These are phyloP conservation scores for Pseudozyma sp. DNA, from an alignment of 1,284 basidiomycete species.

Conservation along the genomic window DNA sequence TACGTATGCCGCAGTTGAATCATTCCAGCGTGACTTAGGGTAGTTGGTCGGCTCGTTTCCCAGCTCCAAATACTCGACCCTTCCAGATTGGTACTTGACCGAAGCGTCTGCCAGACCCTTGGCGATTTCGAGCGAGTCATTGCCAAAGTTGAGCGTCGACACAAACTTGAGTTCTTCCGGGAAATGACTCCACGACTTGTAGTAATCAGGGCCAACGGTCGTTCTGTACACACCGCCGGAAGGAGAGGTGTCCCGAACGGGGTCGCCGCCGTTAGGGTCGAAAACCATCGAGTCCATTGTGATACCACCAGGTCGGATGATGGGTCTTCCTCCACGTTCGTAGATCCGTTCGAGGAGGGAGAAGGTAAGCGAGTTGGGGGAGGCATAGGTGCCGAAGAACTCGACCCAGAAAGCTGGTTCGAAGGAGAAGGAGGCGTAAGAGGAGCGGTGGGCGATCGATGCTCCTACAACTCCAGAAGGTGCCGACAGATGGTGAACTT, in stretches of 20 bases:
- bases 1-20: constrained; percentile 9
- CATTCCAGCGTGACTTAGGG: constrained; percentile 1
- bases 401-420: constrained; percentile 19
- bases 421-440: constrained; percentile 8
- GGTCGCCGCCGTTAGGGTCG: constrained; percentile 3
- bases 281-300: constrained; percentile 15
- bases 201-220: constrained; percentile 13
- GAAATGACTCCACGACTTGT: constrained; percentile 14
- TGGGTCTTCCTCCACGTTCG: constrained; percentile 11
- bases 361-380: constrained; percentile 14
- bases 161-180: constrained; percentile 8
- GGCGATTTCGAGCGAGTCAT: constrained; percentile 9
- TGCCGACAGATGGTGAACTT: not conserved
- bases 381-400: constrained; percentile 8
- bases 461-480: constrained; percentile 1
- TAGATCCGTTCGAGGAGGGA: constrained; percentile 14
- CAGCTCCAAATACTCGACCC: constrained; percentile 11
- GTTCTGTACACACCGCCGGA: constrained; percentile 11
- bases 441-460: constrained; percentile 6
- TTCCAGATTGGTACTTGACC: constrained; percentile 1
- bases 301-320: constrained; percentile 14
- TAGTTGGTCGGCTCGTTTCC: constrained; percentile 21
- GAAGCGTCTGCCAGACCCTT: constrained; percentile 7
- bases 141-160: constrained; percentile 21
- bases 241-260: constrained; percentile 2